A percentile compares a stretch with the other conserved stretches of the same genome.
phyloP scores from a whole-genome alignment of 441 rosid genomes.

The Jatropha podagrica region DNA sequence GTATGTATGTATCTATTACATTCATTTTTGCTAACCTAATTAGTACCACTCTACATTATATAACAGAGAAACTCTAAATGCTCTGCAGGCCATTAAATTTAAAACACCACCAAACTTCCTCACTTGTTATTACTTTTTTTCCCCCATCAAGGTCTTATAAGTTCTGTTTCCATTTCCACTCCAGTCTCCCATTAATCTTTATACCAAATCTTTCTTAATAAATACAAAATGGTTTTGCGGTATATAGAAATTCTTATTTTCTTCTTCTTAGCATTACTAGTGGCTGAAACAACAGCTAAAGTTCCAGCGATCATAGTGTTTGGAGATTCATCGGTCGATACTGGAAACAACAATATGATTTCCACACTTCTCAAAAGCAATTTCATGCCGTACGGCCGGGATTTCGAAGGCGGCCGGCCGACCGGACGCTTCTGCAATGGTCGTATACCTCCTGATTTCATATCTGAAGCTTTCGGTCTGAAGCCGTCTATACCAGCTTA shows the following conservation, averaged over 20 bases:
- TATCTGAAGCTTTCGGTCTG: conserved; percentile 66
- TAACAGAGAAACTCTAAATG: not conserved
- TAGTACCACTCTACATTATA: not conserved
- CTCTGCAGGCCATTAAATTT: not conserved
- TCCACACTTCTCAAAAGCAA: conserved; percentile 63
- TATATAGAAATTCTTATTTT: not conserved
- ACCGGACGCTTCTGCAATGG: conserved; percentile 70
- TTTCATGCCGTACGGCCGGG: conserved; percentile 72
- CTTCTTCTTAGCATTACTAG: not conserved
- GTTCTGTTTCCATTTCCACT: too few species aligned
- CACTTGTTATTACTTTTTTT: not conserved
- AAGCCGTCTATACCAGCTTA: conserved; percentile 61
- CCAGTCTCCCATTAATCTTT: too few species aligned
- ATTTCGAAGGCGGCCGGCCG: conserved; percentile 53
- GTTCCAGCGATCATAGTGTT: conserved; percentile 67
- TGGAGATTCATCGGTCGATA: conserved; percentile 69
- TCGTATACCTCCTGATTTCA: conserved; percentile 60
- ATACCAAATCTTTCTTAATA: not conserved
- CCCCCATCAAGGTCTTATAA: too few species aligned
- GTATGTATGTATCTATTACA: too few species aligned
- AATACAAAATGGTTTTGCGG: conserved; percentile 1
- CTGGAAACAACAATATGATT: conserved; percentile 63
- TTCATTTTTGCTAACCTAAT: too few species aligned
- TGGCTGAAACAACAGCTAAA: conserved; percentile 14
- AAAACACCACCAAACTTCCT: not conserved